Conservation (phyloP, 176 grass and related monocot genomes). For the Otatea glauca region DNA sequence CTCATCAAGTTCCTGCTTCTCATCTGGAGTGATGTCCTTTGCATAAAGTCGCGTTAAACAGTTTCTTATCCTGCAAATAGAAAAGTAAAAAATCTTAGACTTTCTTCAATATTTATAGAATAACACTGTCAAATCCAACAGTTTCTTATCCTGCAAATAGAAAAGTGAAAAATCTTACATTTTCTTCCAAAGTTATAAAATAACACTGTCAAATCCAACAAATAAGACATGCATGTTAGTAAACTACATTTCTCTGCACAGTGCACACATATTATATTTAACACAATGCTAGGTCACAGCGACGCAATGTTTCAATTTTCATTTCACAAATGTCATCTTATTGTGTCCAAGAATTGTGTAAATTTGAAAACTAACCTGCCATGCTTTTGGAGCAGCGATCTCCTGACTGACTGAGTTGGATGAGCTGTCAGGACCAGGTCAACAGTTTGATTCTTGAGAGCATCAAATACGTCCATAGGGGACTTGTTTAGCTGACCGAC, state of each 20-base stretch:
- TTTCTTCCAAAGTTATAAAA: neutral
- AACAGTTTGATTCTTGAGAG: constrained; percentile 83
- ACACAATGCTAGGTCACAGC: neutral
- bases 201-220: neutral
- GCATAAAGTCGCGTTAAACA: constrained; percentile 74
- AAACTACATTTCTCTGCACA: neutral
- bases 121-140: neutral
- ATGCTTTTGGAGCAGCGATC: constrained; percentile 93
- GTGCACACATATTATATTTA: neutral
- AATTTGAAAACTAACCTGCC: constrained; percentile 62
- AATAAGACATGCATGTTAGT: constrained; percentile 14
- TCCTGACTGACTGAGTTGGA: constrained; percentile 91
- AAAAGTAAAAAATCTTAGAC: constrained; percentile 12
- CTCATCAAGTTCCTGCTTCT: constrained; percentile 94
- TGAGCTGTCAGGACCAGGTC: constrained; percentile 95
- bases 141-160: constrained; percentile 50
- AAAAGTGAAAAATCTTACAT: constrained; percentile 14
- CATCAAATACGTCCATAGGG: constrained; percentile 78
- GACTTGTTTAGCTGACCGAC: constrained; percentile 76
- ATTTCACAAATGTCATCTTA: neutral
- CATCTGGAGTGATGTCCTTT: constrained; percentile 93
- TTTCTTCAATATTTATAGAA: neutral
- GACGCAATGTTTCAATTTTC: neutral
- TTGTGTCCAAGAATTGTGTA: constrained; percentile 25
- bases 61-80: constrained; percentile 73